Evolutionary conservation across 108 stramenopile species (phyloP), one percentile per base, ranked within the genome.

Genomic region (Bacterosira constricta): DNA sequence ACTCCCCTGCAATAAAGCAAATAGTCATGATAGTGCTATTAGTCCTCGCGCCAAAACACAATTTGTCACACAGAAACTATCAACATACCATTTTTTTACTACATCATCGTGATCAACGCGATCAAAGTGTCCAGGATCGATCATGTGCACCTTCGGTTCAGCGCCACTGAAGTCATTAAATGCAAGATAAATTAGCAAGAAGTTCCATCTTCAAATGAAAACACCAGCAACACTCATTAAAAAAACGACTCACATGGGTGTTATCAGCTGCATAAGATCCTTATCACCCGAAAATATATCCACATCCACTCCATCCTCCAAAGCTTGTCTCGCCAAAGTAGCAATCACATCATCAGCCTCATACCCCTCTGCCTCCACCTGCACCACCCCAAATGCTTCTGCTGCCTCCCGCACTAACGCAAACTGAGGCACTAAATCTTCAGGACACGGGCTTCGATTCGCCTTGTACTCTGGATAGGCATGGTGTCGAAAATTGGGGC

Each of bases 341-440:
- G 95, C 95, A 77, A 96, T 96, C 26, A 96, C 93, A 83, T 96
- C 95, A 60, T 96, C 95, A 1, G 95, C 95, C 68, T 96, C 95
- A 67, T 79, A 94, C 0, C 86, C 87, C 45, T 69, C 66, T 9
- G 93, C 91, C 78, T 90, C 82, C 18, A 96, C 76, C 62, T 83
- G 80, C 9, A 75, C 57, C 29, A 92, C 71, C 0, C 95, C 95
- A 70, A 92, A 96, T n/a, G 95, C 95, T 52, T 66, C 60, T 12
- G 86, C 90, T 13, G 89, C 91, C 59, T 84, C 73, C 25, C 82
- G 73, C 27, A 94, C 79, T 9, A 94, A 73, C 10, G 65, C 80
- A 72, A 96, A 94, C 66, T 96, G 95, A 6, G 93, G 90, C 25
- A 92, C 73, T 39, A 96, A 72, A 69, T 96, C 96, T 37, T 90